Evolutionary conservation across 164 flowering plant genomes (phyloP), one percentile per base, ranked within the genome.

Genomic region (Magnolia kwangsiensis): DNA sequence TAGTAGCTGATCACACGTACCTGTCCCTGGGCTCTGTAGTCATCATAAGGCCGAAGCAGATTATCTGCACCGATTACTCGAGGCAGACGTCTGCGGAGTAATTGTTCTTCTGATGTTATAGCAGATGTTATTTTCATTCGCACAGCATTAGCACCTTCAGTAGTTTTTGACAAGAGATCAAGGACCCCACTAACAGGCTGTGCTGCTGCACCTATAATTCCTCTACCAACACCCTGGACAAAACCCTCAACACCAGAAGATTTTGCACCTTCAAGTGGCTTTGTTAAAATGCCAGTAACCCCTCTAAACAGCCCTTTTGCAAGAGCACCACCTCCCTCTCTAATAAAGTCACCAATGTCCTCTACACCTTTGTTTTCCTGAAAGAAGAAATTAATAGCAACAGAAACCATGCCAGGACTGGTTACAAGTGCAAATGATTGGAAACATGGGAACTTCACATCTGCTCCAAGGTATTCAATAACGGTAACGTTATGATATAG

Each of bases 191-290:
- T 94, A 72, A 94, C 93, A 66, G 99, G 99, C 81, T 96, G 99
- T 37, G 98, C 98, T 79, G 99, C 98, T 18, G 92, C 99, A 78
- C 99, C 99, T 51, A 96, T 92, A 79, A 96, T 73, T 73, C 99
- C 99, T 86, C 92, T 96, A 27, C 99, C 99, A 81, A 96, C 97
- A 82, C 99, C 99, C 84, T 92, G 97, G 77, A 96, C 97, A 81
- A 96, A 96, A 58, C 99, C 99, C 84, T 94, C 99, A 74, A 96
- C 98, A 67, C 99, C 99, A 74, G 99, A 94, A 76, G 88, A 78
- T 82, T 96, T 96, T 79, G 99, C 99, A 79, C 99, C 99, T 89
- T 96, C 98, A 78, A 96, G 92, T 80, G 98, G 99, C 83, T 96
- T 96, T 59, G 99, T 96, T 71, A 96, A 84, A 78, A 96, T 94